Percentiles rank a stretch among this genome's conserved stretches.
Evolutionary conservation across 129 eudicot species (phyloP).

Genomic region (Ambrosia trifida): DNA sequence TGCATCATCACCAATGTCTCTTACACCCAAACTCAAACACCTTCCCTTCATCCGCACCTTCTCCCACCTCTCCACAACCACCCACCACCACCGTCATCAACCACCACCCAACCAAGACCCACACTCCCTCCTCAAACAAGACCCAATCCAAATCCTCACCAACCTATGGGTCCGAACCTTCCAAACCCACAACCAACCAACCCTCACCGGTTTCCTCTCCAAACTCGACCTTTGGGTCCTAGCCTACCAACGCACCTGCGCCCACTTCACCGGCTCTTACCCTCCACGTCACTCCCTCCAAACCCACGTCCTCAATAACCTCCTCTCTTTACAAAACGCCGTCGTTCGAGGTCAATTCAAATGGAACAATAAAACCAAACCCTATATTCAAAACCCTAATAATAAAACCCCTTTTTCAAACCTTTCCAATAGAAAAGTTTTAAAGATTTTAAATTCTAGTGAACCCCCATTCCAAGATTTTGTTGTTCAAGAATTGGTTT

Average conservation of each 20-base stretch:
- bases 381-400: conserved; percentile 57
- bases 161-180: conserved; percentile 79
- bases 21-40: conserved; percentile 66
- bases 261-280: conserved; percentile 81
- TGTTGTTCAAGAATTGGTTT: conserved; percentile 79
- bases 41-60: conserved; percentile 47
- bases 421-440: conserved; percentile 53
- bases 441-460: conserved; percentile 33
- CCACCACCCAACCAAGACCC: conserved; percentile 53
- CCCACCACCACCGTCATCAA: conserved; percentile 22
- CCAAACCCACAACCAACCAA: conserved; percentile 41
- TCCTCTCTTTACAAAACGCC: conserved; percentile 69
- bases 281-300: conserved; percentile 66
- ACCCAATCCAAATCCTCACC: conserved; percentile 72
- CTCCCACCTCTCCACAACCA: conserved; percentile 27
- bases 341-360: conserved; percentile 55
- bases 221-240: conserved; percentile 88
- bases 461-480: conserved; percentile 73
- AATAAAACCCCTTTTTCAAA: conserved; percentile 46
- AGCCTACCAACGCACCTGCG: conserved; percentile 92
- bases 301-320: conserved; percentile 44
- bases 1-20: conserved; percentile 43
- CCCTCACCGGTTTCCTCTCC: conserved; percentile 76
- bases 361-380: conserved; percentile 60
- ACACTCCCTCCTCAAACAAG: conserved; percentile 62